These are phyloP conservation scores for Flaveria ramosissima DNA, from an alignment of 129 eudicot genomes.

Conservation along the genomic window DNA sequence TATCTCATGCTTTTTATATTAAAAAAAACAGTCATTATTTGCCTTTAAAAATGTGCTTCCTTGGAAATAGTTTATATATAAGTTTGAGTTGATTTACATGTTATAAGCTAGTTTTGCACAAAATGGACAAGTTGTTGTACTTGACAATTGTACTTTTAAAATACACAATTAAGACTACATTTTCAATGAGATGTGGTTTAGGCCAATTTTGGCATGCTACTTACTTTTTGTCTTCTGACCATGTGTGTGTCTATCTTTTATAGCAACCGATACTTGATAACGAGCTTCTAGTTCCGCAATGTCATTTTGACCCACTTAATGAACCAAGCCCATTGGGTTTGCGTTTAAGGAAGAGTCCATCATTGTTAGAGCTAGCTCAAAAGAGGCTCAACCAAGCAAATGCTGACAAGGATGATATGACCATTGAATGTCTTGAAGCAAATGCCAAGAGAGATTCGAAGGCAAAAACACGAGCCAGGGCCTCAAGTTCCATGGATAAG, in stretches of 20 bases:
- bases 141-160: background rate
- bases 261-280: conserved; percentile 39
- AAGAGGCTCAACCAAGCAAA: conserved; percentile 58
- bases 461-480: conserved; percentile 27
- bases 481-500: conserved; percentile 54
- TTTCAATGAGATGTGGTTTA: background rate
- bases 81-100: background rate
- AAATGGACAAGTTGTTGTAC: background rate
- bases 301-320: conserved; percentile 67
- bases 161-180: background rate
- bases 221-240: conserved; percentile 13
- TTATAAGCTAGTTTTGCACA: background rate
- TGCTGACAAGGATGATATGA: conserved; percentile 25
- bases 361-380: conserved; percentile 78
- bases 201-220: conserved; percentile 5
- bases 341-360: conserved; percentile 78
- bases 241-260: conserved; percentile 8
- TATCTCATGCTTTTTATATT: conserved; percentile 10
- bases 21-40: background rate
- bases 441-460: conserved; percentile 37
- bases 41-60: background rate
- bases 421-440: conserved; percentile 31
- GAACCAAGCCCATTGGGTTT: conserved; percentile 95
- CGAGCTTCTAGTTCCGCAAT: conserved; percentile 37
- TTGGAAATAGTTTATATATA: background rate